Percentiles rank a stretch among this genome's conserved stretches.
Evolutionary conservation across 176 grass and related monocot species (phyloP).

Genomic region (Avena atlantica): DNA sequence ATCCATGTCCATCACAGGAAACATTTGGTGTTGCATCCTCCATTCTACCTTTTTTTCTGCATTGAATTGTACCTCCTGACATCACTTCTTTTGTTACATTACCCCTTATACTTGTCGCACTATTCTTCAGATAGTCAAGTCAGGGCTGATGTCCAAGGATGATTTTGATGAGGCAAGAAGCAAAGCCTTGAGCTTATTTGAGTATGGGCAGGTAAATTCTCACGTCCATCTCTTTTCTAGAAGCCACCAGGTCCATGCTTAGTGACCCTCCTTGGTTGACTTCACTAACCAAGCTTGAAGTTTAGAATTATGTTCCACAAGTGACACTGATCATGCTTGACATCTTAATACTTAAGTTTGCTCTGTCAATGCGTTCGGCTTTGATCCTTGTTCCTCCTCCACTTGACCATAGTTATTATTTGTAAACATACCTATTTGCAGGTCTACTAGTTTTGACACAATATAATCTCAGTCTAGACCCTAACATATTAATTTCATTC

Average conservation of each 20-base stretch:
- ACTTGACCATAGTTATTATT: neutral
- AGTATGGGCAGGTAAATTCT: slow-evolving; percentile 72
- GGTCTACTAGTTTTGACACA: neutral
- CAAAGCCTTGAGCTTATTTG: slow-evolving; percentile 89
- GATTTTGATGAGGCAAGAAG: slow-evolving; percentile 87
- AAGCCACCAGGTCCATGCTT: slow-evolving; percentile 8
- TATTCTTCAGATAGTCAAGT: slow-evolving; percentile 69
- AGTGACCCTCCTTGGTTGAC: neutral
- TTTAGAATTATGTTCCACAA: neutral
- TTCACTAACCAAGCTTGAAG: neutral
- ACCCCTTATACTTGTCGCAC: slow-evolving; percentile 28
- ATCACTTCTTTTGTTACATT: neutral
- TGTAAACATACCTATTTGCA: neutral
- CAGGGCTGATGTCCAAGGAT: slow-evolving; percentile 82
- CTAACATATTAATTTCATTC: neutral
- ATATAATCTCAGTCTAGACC: neutral
- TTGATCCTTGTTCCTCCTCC: neutral
- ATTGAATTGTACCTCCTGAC: neutral
- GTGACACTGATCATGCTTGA: neutral
- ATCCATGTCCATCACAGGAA: neutral
- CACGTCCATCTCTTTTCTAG: slow-evolving; percentile 20
- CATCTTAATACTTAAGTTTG: neutral
- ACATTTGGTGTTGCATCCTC: neutral
- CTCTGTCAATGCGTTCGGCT: neutral
- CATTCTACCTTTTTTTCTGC: neutral